Evolutionary conservation across 2,329 filamentous ascomycete genomes (phyloP), one percentile per base, ranked within the genome.

Genomic region (Neoarthrinium moseri): DNA sequence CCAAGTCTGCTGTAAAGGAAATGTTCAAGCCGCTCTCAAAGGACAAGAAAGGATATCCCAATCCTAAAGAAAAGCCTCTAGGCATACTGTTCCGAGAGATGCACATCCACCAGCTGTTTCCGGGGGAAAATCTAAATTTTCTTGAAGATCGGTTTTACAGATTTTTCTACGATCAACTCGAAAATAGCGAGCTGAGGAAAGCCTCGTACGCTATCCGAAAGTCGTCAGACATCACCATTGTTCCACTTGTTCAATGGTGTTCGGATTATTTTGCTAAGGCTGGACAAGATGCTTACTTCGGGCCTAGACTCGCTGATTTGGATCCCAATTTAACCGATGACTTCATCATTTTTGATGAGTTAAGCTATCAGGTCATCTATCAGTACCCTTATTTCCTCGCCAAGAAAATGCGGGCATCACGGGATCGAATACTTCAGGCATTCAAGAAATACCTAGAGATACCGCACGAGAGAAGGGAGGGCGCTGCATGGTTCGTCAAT

Each of bases 311-410:
- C 1, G 23, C 4, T 18, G 6, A 43, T 15, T 46, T 61, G 10
- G 49, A 61, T 23, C 55, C 54, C 0, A 18, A 23, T 0, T 35
- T 51, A 3, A 21, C 56, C 0, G 26, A 46, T 1, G 35, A 46
- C 13, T 62, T 54, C 44, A 8, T 60, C 3, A 40, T 36, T 3
- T 62, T 59, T 32, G 58, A 61, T 33, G 56, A 61, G 35, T 32
- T 58, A 3, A 52, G 48, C 42, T 63, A 55, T 53, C 45, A 63
- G 51, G 45, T 59, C 36, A 46, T 63, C 4, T 63, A 60, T 35
- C 56, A 58, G 33, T 61, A 59, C 26, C 59, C 58, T 0, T 29
- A n/a, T n/a, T 49, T 57, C n/a, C 44, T 63, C 12, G 45, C 42
- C 23, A 4, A 33, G 4, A 51, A 58, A 6, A 60, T 60, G 58